Evolutionary conservation across 1,284 basidiomycete genomes (phyloP).

Genomic region (Cutaneotrichosporon dermatis): DNA sequence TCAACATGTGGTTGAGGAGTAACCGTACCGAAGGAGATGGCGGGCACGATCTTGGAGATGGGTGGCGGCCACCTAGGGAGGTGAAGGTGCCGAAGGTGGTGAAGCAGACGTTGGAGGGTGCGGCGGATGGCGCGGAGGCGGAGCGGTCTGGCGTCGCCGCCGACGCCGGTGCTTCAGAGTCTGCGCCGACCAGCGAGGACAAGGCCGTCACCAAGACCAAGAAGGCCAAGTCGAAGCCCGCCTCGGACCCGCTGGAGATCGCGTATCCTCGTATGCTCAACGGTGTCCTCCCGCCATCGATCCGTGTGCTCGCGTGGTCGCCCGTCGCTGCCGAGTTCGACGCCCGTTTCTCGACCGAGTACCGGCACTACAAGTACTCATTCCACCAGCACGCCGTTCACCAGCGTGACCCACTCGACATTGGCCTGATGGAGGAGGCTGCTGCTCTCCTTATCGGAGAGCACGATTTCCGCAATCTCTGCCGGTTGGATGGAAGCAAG

Average conservation of each 20-base stretch:
- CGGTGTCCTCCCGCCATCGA: slow-evolving; percentile 79
- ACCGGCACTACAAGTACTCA: slow-evolving; percentile 97
- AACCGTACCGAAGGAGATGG: slow-evolving; percentile 31
- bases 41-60: slow-evolving; percentile 27
- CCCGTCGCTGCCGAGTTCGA: slow-evolving; percentile 78
- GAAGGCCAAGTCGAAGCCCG: slow-evolving; percentile 3
- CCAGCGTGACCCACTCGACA: slow-evolving; percentile 56
- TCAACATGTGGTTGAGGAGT: slow-evolving; percentile 84
- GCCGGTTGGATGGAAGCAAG: slow-evolving; percentile 90
- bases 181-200: too few species aligned
- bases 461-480: slow-evolving; percentile 95
- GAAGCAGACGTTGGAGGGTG: not conserved
- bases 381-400: slow-evolving; percentile 55
- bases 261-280: slow-evolving; percentile 80
- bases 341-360: slow-evolving; percentile 79
- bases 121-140: not conserved
- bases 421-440: slow-evolving; percentile 71
- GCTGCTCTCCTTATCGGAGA: slow-evolving; percentile 72
- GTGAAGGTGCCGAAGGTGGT: slow-evolving; percentile 8
- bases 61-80: slow-evolving; percentile 20
- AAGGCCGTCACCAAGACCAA: slow-evolving; percentile 2
- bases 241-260: slow-evolving; percentile 55
- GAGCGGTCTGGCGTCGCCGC: slow-evolving; percentile 7
- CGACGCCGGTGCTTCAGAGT: too few species aligned
- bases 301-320: slow-evolving; percentile 93